These are phyloP conservation scores for Phaeotremella skinneri DNA, from an alignment of 768 basidiomycete genomes.

Conservation along the genomic window DNA sequence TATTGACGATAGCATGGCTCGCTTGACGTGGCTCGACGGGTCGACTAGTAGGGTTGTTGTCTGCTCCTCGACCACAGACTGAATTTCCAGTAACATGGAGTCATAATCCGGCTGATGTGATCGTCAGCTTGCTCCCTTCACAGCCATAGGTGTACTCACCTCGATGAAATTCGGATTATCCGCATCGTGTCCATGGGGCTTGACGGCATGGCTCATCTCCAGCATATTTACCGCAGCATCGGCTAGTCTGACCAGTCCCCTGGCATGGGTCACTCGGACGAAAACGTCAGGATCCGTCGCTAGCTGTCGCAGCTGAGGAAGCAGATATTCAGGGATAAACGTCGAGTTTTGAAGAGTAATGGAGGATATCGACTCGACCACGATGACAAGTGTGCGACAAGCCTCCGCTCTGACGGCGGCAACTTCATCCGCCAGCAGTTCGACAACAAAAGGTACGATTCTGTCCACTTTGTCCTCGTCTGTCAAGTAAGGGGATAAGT, in stretches of 20 bases:
- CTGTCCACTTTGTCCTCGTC: slow-evolving; percentile 95
- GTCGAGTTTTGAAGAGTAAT: slow-evolving; percentile 55
- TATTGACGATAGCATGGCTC: slow-evolving; percentile 82
- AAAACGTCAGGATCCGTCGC: slow-evolving; percentile 79
- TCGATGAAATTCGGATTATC: slow-evolving; percentile 74
- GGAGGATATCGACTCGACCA: slow-evolving; percentile 46
- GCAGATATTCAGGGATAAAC: slow-evolving; percentile 92
- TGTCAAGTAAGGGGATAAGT: slow-evolving; percentile 73
- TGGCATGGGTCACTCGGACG: slow-evolving; percentile 76
- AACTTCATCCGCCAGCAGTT: slow-evolving; percentile 79
- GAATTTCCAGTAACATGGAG: slow-evolving; percentile 77
- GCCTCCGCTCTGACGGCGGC: slow-evolving; percentile 72
- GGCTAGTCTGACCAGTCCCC: slow-evolving; percentile 78
- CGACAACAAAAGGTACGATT: slow-evolving; percentile 85
- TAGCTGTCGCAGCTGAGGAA: slow-evolving; percentile 82
- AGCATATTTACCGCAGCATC: slow-evolving; percentile 82
- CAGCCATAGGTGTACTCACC: slow-evolving; percentile 53
- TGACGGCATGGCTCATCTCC: slow-evolving; percentile 80
- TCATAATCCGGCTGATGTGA: slow-evolving; percentile 79
- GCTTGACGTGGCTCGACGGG: slow-evolving; percentile 81
- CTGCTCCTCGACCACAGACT: slow-evolving; percentile 79
- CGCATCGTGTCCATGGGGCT: slow-evolving; percentile 64
- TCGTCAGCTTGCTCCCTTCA: slow-evolving; percentile 15
- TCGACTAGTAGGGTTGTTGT: slow-evolving; percentile 83
- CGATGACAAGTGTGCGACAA: slow-evolving; percentile 32